Evolutionary conservation across 2,329 filamentous ascomycete species (phyloP).

Genomic region (Aureobasidium sp.): DNA sequence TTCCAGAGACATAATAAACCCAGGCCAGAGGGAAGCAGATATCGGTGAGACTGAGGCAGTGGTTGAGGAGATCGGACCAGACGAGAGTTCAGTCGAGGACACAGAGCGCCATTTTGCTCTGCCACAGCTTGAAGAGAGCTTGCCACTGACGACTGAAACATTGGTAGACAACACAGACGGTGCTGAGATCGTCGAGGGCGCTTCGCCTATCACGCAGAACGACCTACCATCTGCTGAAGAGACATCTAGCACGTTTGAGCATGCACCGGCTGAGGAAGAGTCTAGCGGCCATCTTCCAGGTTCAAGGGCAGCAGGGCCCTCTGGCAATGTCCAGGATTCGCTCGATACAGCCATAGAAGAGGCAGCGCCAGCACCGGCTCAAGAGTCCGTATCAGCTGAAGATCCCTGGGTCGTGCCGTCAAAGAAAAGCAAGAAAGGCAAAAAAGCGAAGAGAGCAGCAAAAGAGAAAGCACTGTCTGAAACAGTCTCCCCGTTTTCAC

Average conservation of each 20-base stretch:
- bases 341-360: not conserved
- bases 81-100: not conserved
- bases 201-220: not conserved
- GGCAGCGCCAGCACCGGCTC: not conserved
- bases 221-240: not conserved
- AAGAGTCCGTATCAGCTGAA: not conserved
- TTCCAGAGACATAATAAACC: too few species aligned
- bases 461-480: not conserved
- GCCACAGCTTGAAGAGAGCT: not conserved
- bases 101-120: not conserved
- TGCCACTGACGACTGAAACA: too few species aligned
- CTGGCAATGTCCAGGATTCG: not conserved
- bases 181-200: not conserved
- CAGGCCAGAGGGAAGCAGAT: not conserved
- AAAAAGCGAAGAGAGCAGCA: constrained; percentile 22
- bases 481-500: not conserved
- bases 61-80: not conserved
- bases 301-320: not conserved
- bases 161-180: not conserved
- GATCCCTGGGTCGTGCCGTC: not conserved
- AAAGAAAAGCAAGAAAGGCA: constrained; percentile 22
- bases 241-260: too few species aligned
- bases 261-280: not conserved
- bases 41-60: not conserved
- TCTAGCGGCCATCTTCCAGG: not conserved